Conservation (phyloP, 352 stramenopile species). For the Globisporangium polare region DNA sequence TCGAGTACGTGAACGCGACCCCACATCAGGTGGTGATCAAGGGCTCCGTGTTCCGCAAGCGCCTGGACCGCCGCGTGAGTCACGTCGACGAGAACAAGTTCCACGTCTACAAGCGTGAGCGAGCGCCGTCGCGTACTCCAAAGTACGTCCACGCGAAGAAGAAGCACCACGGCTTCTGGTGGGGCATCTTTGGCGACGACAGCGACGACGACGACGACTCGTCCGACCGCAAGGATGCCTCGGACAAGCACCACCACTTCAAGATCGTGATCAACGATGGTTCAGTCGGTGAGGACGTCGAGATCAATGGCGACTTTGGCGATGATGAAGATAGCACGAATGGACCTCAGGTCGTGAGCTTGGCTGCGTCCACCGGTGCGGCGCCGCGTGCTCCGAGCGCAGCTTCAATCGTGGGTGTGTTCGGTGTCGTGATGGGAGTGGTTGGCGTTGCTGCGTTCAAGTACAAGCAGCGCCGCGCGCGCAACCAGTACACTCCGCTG, state of each 20-base stretch:
- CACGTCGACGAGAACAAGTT: constrained; percentile 1
- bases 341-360: not conserved
- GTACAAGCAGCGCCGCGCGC: constrained; percentile 13
- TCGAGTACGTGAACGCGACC: constrained; percentile 8
- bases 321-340: not conserved
- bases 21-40: constrained; percentile 1
- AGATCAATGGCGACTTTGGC: not conserved
- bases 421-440: constrained; percentile 10
- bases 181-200: constrained; percentile 3
- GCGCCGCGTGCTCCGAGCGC: not conserved
- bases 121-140: not conserved
- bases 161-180: not conserved
- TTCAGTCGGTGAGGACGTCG: not conserved
- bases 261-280: not conserved
- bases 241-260: not conserved
- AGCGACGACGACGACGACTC: not conserved
- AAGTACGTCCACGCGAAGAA: not conserved
- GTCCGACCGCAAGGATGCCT: not conserved
- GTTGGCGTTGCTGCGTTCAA: constrained; percentile 11
- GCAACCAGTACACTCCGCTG: constrained; percentile 15
- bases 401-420: not conserved
- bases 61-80: not conserved
- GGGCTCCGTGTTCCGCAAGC: not conserved
- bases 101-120: not conserved
- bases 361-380: not conserved